phyloP scores from a whole-genome alignment of 306 rosid genomes.

The Cajanus cajan region DNA sequence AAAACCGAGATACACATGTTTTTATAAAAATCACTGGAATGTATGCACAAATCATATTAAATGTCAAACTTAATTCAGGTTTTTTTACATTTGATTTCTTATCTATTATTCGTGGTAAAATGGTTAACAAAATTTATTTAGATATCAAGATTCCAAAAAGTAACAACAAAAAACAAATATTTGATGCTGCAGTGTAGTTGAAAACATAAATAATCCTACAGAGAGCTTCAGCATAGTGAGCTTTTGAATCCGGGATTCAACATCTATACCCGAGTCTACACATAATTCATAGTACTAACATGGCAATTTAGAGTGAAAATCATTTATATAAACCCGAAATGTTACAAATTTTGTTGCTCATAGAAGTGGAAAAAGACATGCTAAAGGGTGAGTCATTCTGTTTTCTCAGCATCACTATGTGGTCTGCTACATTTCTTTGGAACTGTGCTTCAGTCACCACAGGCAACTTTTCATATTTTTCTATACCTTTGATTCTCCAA shows the following conservation, averaged over 20 bases:
- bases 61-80: no score
- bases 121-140: no score
- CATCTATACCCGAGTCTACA: not conserved
- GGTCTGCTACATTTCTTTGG: not conserved
- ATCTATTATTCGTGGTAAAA: no score
- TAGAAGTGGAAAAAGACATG: not conserved
- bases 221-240: not conserved
- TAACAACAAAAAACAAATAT: not conserved
- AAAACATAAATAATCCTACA: not conserved
- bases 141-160: no score
- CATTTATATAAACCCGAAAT: not conserved
- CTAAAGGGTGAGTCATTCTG: not conserved
- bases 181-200: not conserved
- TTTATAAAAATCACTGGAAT: no score
- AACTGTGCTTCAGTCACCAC: not conserved
- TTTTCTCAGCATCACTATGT: not conserved
- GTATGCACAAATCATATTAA: no score
- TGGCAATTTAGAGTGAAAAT: not conserved
- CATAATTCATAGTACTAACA: not conserved
- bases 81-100: no score
- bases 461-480: slow-evolving; percentile 25
- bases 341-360: not conserved
- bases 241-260: not conserved
- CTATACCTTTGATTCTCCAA: slow-evolving; percentile 15
- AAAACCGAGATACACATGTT: no score